These are phyloP conservation scores for Ophiostoma australiae DNA, from an alignment of 2,329 filamentous ascomycete genomes.

Conservation along the genomic window DNA sequence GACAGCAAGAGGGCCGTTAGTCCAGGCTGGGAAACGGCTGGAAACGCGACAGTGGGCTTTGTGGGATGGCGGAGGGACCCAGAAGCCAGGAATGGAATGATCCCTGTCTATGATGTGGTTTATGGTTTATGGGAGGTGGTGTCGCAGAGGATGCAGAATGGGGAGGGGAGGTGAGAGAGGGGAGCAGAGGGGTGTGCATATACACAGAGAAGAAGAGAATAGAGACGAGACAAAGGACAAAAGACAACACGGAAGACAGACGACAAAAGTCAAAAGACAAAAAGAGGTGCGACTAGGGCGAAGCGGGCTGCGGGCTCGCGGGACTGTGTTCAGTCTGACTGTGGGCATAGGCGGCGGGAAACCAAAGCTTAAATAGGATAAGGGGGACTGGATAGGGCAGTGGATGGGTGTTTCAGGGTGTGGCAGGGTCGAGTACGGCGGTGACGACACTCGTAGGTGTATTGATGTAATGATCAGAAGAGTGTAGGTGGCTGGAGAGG, in stretches of 20 bases:
- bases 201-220: not conserved
- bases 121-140: not conserved
- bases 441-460: not conserved
- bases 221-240: not conserved
- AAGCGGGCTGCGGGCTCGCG: constrained; percentile 21
- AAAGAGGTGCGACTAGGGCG: constrained; percentile 25
- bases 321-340: constrained; percentile 14
- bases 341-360: constrained; percentile 19
- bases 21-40: constrained; percentile 16
- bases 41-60: constrained; percentile 13
- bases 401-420: constrained; percentile 1
- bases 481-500: not conserved
- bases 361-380: constrained; percentile 25
- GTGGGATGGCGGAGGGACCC: constrained; percentile 12
- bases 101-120: constrained; percentile 15
- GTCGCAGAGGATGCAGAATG: not conserved
- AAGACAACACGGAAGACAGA: no score
- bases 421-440: not conserved
- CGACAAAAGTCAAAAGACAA: not conserved
- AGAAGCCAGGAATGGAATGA: constrained; percentile 21
- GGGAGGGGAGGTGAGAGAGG: not conserved
- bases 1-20: not conserved
- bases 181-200: constrained; percentile 4
- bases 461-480: not conserved
- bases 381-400: not conserved